Base-by-base conservation (phyloP, 2,329 filamentous ascomycete species). In the Moelleriella libera region DNA sequence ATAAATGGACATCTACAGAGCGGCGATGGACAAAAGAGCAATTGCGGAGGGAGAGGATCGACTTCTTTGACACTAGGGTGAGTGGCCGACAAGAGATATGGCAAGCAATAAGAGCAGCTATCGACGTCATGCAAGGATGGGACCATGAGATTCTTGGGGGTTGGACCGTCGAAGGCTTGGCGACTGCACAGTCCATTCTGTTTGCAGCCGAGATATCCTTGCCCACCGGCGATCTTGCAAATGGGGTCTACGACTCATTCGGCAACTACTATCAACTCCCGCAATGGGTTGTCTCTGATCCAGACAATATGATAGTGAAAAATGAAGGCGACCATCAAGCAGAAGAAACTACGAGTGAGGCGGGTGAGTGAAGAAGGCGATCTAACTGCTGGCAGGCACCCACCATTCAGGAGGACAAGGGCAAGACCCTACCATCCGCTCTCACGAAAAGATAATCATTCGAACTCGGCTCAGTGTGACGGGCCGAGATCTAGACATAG, bases 31-130 rank as follows among this genome's bases (percentile, higher is more conserved):
- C 85, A 1, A 78, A 75, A n/a, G 59, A 66, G 12, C 69, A 82
- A 47, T 69, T 95, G 2, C 76, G 80, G 49, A 72, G 72, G 32
- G 86, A 95, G 65, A 77, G 90, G 45, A 68, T 67, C 45, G 88
- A 88, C 51, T 96, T 94, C 70, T 97, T 94, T 64, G 88, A 96
- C 51, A 96, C 89, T 1, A 72, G 88, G 44, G 86, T 94, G 12
- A 85, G 83, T 0, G 88, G 88, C 2, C 74, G 79, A 4, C 58
- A 74, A 5, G 86, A 95, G 63, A 75, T 92, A 30, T 97, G 90
- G 90, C 78, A 78, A 55, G 82, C 85, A 0, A 63, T 96, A 11
- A 74, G 75, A 43, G 69, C 79, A 1, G 83, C 82, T 0, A 71
- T 88, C 14, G 76, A 84, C 51, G 68, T 85, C 6, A 62, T 95